Conservation (phyloP, 345 rosid genomes). For the Noccaea caerulescens region DNA sequence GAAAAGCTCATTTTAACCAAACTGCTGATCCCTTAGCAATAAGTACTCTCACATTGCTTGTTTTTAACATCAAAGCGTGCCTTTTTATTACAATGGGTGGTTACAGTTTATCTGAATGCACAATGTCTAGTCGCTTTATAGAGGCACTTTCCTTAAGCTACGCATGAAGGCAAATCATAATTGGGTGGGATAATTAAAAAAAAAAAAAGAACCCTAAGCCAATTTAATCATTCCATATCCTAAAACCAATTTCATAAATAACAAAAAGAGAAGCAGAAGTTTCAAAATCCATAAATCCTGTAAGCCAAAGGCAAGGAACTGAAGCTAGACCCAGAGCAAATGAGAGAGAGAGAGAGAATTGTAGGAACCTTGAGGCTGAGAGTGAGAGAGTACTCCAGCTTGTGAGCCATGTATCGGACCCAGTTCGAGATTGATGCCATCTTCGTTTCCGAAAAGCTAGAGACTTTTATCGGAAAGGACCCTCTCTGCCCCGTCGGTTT, state of each 20-base stretch:
- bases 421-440: constrained; percentile 79
- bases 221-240: constrained; percentile 10
- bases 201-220: constrained; percentile 23
- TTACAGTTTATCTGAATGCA: neutral
- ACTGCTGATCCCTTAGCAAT: constrained; percentile 13
- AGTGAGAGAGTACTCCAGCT: constrained; percentile 71
- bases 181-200: neutral
- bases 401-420: constrained; percentile 72
- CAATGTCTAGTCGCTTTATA: neutral
- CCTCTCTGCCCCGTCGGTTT: constrained; percentile 37
- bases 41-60: neutral
- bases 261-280: neutral
- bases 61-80: constrained; percentile 12
- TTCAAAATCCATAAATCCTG: neutral
- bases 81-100: neutral
- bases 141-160: neutral
- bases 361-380: constrained; percentile 64
- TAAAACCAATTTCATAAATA: neutral
- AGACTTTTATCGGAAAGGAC: neutral
- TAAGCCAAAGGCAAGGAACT: neutral
- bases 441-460: constrained; percentile 10
- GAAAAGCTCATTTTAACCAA: constrained; percentile 11
- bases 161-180: constrained; percentile 4
- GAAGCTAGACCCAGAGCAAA: neutral
- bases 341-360: constrained; percentile 6